Base-by-base conservation (phyloP, 192 early-diverging fungal species). In the Coemansia sp. region DNA sequence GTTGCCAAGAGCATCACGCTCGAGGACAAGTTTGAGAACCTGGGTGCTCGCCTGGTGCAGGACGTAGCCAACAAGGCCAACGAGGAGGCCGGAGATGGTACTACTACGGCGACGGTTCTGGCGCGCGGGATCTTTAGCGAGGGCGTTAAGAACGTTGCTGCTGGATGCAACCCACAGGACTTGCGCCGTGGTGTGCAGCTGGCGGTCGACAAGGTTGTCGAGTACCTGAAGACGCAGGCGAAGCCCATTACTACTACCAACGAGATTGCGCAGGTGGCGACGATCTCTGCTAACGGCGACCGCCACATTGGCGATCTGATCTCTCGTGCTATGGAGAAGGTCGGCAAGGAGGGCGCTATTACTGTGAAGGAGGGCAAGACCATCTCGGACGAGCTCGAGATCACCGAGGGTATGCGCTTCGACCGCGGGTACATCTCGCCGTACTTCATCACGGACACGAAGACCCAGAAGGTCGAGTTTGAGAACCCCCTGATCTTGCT, bases 61-160 rank as follows among this genome's bases (percentile, higher is more conserved):
- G 98, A 99, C 85, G 98, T 99, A 59, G 98, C 98, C 59, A 97
- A 97, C 90, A 99, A 99, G 90, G 96, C 98, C 64, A 99, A 99
- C 85, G 98, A 99, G 86, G 84, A 89, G 70, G 98, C 98, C 65
- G 98, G 98, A 73, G 98, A 99, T 84, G 98, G 98, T 63, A 99
- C 98, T 52, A 99, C 98, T 56, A 99, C 98, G 24, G 96, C 96
- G 34, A 99, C 98, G 35, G 95, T 99, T 18, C 87, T 99, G 39
- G 92, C 98, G 59, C 93, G 96, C 68, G 98, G 94, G 64, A 99
- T 99, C 85, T 99, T 99, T 83, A 88, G 90, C 70, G 97, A 99
- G 86, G 98, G 98, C 72, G 89, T 99, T 69, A 98, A 97, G 91
- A 98, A 95, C 75, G 97, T 99, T 50, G 95, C 97, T 39, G 96